Conservation (phyloP, 2,329 filamentous ascomycete genomes). For the Alternaria angustiovoidea region DNA sequence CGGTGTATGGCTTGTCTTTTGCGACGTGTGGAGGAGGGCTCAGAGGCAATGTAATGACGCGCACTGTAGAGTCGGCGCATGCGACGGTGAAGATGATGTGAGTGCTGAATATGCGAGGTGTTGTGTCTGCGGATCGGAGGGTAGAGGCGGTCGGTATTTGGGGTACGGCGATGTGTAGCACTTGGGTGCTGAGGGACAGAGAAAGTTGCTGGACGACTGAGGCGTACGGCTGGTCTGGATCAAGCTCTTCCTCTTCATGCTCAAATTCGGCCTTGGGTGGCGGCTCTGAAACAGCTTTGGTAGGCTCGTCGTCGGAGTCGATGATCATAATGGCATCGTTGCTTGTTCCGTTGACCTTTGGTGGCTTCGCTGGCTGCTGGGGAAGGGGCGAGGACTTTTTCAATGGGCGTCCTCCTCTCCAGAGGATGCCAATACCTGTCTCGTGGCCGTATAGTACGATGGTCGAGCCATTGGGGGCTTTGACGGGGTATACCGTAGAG, state of each 20-base stretch:
- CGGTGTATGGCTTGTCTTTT: conserved; percentile 34
- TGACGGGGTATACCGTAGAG: conserved; percentile 65
- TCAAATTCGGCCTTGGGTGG: conserved; percentile 56
- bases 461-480: conserved; percentile 68
- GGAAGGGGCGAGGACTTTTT: conserved; percentile 42
- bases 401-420: conserved; percentile 65
- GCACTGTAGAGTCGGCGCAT: conserved; percentile 65
- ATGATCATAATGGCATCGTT: conserved; percentile 62
- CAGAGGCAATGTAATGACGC: conserved; percentile 64
- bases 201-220: conserved; percentile 64
- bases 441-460: conserved; percentile 68
- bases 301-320: conserved; percentile 62
- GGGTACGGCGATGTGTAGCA: conserved; percentile 63
- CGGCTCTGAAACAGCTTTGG: conserved; percentile 26
- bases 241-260: conserved; percentile 65
- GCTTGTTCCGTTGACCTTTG: conserved; percentile 53
- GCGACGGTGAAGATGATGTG: conserved; percentile 63
- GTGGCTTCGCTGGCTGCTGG: conserved; percentile 42
- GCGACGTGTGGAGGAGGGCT: conserved; percentile 57
- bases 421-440: conserved; percentile 65
- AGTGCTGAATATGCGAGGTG: conserved; percentile 58
- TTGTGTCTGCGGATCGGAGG: conserved; percentile 45
- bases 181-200: conserved; percentile 62
- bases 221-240: conserved; percentile 63
- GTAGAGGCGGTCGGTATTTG: conserved; percentile 44